These are phyloP conservation scores for Mycogone perniciosa DNA, from an alignment of 2,329 filamentous ascomycete species.

Conservation along the genomic window DNA sequence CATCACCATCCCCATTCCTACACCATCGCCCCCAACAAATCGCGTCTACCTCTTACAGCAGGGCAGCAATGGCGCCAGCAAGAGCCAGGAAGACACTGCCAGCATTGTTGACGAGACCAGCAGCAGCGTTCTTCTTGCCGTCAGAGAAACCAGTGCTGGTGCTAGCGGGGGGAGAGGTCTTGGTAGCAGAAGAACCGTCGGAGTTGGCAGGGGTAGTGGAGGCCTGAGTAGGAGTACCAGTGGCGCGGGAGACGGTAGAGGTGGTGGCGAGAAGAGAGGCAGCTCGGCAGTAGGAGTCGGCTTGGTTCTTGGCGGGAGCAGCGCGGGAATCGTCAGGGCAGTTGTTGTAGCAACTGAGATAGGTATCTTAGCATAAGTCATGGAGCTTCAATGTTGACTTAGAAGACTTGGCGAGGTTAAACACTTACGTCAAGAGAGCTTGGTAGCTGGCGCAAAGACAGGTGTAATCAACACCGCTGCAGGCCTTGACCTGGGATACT, in stretches of 20 bases:
- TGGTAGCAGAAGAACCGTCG: slow-evolving; percentile 16
- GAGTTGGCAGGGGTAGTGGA: slow-evolving; percentile 18
- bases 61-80: slow-evolving; percentile 31
- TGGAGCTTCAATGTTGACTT: background rate
- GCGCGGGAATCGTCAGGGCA: slow-evolving; percentile 43
- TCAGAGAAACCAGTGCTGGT: background rate
- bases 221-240: slow-evolving; percentile 16
- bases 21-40: background rate
- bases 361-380: slow-evolving; percentile 10
- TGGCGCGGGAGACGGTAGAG: slow-evolving; percentile 21
- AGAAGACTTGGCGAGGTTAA: background rate
- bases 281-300: slow-evolving; percentile 39
- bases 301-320: slow-evolving; percentile 29
- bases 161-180: slow-evolving; percentile 21
- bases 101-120: slow-evolving; percentile 25
- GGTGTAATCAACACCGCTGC: slow-evolving; percentile 35
- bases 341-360: slow-evolving; percentile 48
- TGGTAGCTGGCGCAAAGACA: slow-evolving; percentile 42
- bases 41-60: slow-evolving; percentile 23
- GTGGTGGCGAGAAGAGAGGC: slow-evolving; percentile 38
- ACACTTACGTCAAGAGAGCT: slow-evolving; percentile 40
- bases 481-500: slow-evolving; percentile 27
- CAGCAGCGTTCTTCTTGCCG: slow-evolving; percentile 19
- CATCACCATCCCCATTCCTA: background rate
- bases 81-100: slow-evolving; percentile 31